Evolutionary conservation across 2,329 filamentous ascomycete species (phyloP).

Genomic region (Fusarium continuum): DNA sequence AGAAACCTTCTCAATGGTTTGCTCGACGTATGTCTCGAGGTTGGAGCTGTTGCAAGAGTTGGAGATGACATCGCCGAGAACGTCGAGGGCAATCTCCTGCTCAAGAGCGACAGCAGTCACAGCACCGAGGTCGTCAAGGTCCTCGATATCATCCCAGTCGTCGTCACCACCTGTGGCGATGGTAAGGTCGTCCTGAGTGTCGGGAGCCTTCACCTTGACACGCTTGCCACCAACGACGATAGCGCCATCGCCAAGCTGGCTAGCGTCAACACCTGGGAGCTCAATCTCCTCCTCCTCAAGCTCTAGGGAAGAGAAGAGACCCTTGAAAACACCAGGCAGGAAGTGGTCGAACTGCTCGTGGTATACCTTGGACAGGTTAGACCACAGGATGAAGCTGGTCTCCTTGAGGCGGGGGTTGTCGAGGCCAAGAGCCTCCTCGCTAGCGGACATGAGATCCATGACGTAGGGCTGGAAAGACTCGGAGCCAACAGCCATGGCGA

Average conservation of each 20-base stretch:
- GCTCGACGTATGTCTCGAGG: conserved; percentile 83
- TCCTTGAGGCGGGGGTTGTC: conserved; percentile 92
- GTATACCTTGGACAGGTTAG: conserved; percentile 92
- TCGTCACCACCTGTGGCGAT: conserved; percentile 64
- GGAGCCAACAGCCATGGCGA: conserved; percentile 86
- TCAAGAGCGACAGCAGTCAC: conserved; percentile 91
- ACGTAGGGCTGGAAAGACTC: conserved; percentile 92
- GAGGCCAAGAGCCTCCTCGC: conserved; percentile 87
- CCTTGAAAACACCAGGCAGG: conserved; percentile 79
- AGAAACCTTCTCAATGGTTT: conserved; percentile 82
- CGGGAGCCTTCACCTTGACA: conserved; percentile 74
- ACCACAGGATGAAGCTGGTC: conserved; percentile 98
- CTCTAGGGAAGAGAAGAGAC: conserved; percentile 84
- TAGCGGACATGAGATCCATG: conserved; percentile 87
- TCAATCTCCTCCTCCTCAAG: conserved; percentile 90
- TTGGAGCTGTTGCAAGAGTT: conserved; percentile 81
- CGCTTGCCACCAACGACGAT: conserved; percentile 85
- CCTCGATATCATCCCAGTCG: conserved; percentile 71
- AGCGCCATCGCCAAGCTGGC: conserved; percentile 76
- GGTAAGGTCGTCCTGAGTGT: conserved; percentile 64
- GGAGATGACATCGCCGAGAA: conserved; percentile 90
- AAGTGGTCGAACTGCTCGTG: conserved; percentile 83
- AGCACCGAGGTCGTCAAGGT: conserved; percentile 83
- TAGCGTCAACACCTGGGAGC: conserved; percentile 66
- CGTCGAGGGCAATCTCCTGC: conserved; percentile 97